Evolutionary conservation across 2,329 filamentous ascomycete genomes (phyloP), one percentile per base, ranked within the genome.

Genomic region (Diaporthe vexans): DNA sequence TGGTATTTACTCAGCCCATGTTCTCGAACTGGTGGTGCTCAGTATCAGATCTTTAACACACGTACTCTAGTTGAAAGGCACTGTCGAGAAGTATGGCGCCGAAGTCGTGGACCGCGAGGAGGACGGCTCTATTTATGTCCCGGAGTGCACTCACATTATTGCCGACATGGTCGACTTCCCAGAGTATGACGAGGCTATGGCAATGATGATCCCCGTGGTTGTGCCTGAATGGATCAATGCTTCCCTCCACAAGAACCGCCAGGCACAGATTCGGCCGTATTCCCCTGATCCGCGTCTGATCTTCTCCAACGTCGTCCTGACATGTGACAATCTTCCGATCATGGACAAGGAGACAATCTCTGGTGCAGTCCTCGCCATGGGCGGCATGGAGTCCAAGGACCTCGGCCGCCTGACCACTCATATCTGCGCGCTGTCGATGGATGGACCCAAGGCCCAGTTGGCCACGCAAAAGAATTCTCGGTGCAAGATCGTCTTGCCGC

Each of bases 271-370:
- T 13, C 91, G 96, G 54, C 94, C 95, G 21, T 97, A 93, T 82
- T 98, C 93, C 59, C 97, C 97, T 1, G 97, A 99, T 79, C 95
- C 96, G 2, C 91, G 93, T 74, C 91, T 98, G 81, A 97, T 98
- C 82, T 94, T 99, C 84, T 94, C 94, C 69, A 92, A 95, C 78
- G 93, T 98, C 56, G 90, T 94, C 37, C 88, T 98, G 24, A 93
- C 92, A 43, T 97, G 94, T 80, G 94, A 93, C 61, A 94, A 97
- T 79, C 91, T 99, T 61, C 97, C 97, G 0, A 87, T 91, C 48
- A 93, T 91, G 48, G 97, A 99, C 83, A 94, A 95, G 81, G 96
- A 98, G 84, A 94, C 95, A 15, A 98, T 99, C 73, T 91, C 94
- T 52, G 97, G 95, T 15, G 96, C 95, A 1, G 94, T 96, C 2